phyloP scores from a whole-genome alignment of 768 basidiomycete genomes.

The Podaxis sp. region DNA sequence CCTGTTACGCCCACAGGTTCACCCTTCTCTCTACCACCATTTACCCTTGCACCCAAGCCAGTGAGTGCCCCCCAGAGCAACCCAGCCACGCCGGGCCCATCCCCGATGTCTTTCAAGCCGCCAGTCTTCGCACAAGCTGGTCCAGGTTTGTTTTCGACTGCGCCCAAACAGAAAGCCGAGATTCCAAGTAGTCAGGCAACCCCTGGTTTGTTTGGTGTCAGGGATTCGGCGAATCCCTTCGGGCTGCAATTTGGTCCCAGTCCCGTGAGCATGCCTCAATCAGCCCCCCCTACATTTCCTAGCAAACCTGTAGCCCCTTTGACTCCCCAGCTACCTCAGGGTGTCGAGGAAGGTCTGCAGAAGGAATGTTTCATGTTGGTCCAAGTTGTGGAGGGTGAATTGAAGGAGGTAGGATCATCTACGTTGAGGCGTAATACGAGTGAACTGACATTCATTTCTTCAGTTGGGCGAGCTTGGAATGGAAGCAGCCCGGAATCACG shows the following conservation, averaged over 20 bases:
- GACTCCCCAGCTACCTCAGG: slow-evolving; percentile 18
- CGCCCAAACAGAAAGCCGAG: neutral
- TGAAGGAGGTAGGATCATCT: slow-evolving; percentile 51
- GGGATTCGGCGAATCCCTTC: neutral
- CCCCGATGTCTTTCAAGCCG: neutral
- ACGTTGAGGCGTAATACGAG: neutral
- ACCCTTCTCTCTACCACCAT: slow-evolving; percentile 11
- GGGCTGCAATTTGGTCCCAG: neutral
- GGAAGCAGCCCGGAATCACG: slow-evolving; percentile 32
- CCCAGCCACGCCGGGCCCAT: neutral
- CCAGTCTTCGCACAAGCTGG: neutral
- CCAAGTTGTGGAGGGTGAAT: slow-evolving; percentile 43
- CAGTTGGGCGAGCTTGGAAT: slow-evolving; percentile 47
- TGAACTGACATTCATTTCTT: slow-evolving; percentile 2
- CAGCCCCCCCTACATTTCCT: neutral
- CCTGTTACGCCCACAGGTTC: slow-evolving; percentile 3
- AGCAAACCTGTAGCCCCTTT: slow-evolving; percentile 9
- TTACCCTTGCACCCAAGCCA: neutral
- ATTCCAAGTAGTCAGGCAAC: neutral
- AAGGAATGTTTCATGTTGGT: slow-evolving; percentile 57
- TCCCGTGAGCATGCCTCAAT: neutral
- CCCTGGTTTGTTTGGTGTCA: neutral
- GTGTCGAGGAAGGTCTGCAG: slow-evolving; percentile 63
- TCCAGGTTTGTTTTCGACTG: neutral
- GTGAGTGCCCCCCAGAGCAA: neutral